These are phyloP conservation scores for Glebionis coronaria DNA, from an alignment of 129 eudicot species.

Conservation along the genomic window DNA sequence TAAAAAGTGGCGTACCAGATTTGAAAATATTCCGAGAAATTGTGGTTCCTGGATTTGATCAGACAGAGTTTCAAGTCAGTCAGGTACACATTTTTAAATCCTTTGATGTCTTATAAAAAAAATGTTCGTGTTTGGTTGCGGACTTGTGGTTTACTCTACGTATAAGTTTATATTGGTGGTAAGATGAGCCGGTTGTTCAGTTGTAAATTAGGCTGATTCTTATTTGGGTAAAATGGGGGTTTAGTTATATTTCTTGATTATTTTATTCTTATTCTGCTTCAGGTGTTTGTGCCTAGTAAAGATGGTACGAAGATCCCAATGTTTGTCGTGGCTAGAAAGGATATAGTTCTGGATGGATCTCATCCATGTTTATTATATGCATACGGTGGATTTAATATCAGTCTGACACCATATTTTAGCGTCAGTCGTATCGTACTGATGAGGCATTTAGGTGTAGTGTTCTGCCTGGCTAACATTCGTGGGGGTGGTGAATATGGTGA, in stretches of 20 bases:
- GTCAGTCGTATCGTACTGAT: conserved; percentile 54
- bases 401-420: conserved; percentile 82
- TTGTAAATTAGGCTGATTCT: too few relatives aligned
- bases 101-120: background rate
- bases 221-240: too few relatives aligned
- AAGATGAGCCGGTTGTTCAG: too few relatives aligned
- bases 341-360: conserved; percentile 68
- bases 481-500: conserved; percentile 99
- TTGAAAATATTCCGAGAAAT: conserved; percentile 79
- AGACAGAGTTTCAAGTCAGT: conserved; percentile 58
- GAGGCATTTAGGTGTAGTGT: conserved; percentile 66
- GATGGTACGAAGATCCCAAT: conserved; percentile 81
- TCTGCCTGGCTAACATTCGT: conserved; percentile 85
- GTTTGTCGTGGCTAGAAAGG: conserved; percentile 81
- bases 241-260: background rate
- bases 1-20: conserved; percentile 59
- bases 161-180: background rate
- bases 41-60: conserved; percentile 81
- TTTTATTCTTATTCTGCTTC: conserved; percentile 17
- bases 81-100: conserved; percentile 47
- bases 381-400: conserved; percentile 91
- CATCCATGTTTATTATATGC: conserved; percentile 89
- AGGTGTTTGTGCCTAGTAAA: conserved; percentile 88
- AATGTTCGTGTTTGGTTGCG: background rate
- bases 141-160: background rate